Evolutionary conservation across 1,139 yeast species (phyloP), one percentile per base, ranked within the genome.

Genomic region (Lizanozyma gosingica): DNA sequence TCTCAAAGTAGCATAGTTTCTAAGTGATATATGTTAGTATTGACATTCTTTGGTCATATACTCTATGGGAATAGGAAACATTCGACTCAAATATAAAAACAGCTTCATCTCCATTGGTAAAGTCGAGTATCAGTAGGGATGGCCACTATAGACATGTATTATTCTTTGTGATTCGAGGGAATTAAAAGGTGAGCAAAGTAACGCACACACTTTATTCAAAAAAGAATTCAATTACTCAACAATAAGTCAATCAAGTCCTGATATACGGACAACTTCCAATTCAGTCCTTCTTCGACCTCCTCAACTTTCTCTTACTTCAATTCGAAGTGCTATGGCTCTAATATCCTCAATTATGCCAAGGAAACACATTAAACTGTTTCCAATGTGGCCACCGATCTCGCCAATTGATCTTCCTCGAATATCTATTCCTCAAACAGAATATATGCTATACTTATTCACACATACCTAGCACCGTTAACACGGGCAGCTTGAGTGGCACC

Each of bases 1-100:
- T 76, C 97, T 90, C 65, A 92, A 79, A 56, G 98, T 92, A 61
- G 98, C 98, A 77, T 87, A 90, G 76, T 81, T 80, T 83, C 96
- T 85, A 49, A 29, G 14, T 16, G 2, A 36, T 33, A 14, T 33
- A 18, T 37, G 33, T 9, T 27, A 27, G 33, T 27, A 9, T 9
- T 9, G 33, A 14, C 11, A 9, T 27, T 9, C 33, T 9, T 9
- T 14, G 33, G 33, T 27, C 14, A 27, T 27, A n/a, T n/a, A n/a
- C n/a, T n/a, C n/a, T n/a, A n/a, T n/a, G n/a, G n/a, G n/a, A n/a
- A n/a, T n/a, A n/a, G n/a, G n/a, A n/a, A n/a, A n/a, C n/a, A n/a
- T n/a, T n/a, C n/a, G n/a, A n/a, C n/a, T n/a, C n/a, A n/a, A n/a
- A n/a, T n/a, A n/a, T n/a, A n/a, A n/a, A n/a, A n/a, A n/a, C n/a